Conservation (phyloP, 345 rosid genomes). For the Syzygium oleosum region DNA sequence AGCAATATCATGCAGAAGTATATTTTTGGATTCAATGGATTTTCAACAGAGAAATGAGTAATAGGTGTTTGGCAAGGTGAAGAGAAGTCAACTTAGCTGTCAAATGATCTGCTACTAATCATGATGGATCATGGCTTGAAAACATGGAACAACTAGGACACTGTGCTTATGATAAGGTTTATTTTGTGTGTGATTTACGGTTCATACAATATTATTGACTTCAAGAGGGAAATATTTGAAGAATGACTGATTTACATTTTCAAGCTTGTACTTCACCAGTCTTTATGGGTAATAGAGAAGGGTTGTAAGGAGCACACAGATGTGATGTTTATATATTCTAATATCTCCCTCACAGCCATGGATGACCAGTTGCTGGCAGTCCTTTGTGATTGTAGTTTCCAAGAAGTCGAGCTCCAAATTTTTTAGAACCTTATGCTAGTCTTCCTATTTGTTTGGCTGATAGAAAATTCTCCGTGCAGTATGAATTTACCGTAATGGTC, state of each 20-base stretch:
- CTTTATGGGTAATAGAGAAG: background rate
- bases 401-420: background rate
- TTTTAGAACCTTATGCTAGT: background rate
- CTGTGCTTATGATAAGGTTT: background rate
- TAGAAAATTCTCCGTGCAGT: background rate
- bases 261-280: background rate
- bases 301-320: background rate
- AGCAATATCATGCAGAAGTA: background rate
- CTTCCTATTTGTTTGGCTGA: background rate
- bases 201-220: background rate
- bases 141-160: background rate
- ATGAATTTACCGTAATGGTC: background rate
- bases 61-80: background rate
- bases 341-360: background rate
- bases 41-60: background rate
- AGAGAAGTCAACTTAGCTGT: background rate
- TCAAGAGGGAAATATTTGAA: background rate
- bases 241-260: background rate
- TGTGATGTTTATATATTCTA: background rate
- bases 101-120: background rate
- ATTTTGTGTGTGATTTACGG: background rate
- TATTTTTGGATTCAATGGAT: background rate
- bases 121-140: background rate
- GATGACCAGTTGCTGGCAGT: background rate
- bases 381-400: background rate